Conservation (phyloP, 768 basidiomycete species). For the Saitozyma podzolica region DNA sequence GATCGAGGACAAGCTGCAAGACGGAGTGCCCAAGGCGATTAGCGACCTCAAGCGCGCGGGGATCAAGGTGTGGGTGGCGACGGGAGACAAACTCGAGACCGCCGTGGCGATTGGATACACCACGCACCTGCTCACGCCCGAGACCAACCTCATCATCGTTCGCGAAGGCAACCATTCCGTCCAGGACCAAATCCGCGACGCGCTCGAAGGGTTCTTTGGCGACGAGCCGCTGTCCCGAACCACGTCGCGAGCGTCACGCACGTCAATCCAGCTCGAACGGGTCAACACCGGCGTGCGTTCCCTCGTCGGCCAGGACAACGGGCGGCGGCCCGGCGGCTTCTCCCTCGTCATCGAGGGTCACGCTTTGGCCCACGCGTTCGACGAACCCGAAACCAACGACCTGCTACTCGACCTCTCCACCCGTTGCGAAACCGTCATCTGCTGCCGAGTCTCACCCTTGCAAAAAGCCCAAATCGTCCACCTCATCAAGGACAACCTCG, state of each 20-base stretch:
- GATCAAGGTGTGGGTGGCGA: constrained; percentile 98
- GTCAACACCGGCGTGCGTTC: constrained; percentile 71
- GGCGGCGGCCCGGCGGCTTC: constrained; percentile 82
- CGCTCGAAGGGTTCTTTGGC: constrained; percentile 87
- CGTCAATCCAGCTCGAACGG: constrained; percentile 59
- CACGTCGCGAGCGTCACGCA: constrained; percentile 15
- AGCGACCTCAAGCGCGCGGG: constrained; percentile 92
- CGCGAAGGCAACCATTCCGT: constrained; percentile 75
- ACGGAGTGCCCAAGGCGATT: constrained; percentile 95
- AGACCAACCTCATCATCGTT: constrained; percentile 92
- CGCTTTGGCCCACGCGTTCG: constrained; percentile 74
- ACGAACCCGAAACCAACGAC: constrained; percentile 63
- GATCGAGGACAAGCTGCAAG: constrained; percentile 96
- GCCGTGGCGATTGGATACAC: constrained; percentile 97
- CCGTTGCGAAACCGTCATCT: constrained; percentile 90
- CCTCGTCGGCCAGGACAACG: constrained; percentile 80
- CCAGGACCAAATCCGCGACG: constrained; percentile 74
- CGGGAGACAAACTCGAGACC: constrained; percentile 97
- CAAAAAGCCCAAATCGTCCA: constrained; percentile 96
- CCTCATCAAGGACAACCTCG: constrained; percentile 88
- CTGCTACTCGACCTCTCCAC: constrained; percentile 78
- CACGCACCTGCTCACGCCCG: constrained; percentile 83
- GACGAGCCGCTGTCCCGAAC: constrained; percentile 51
- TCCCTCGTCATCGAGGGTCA: constrained; percentile 89
- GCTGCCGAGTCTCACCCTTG: constrained; percentile 93